phyloP scores from a whole-genome alignment of 495 filamentous ascomycete genomes.

The Aspergillus sclerotioniger region DNA sequence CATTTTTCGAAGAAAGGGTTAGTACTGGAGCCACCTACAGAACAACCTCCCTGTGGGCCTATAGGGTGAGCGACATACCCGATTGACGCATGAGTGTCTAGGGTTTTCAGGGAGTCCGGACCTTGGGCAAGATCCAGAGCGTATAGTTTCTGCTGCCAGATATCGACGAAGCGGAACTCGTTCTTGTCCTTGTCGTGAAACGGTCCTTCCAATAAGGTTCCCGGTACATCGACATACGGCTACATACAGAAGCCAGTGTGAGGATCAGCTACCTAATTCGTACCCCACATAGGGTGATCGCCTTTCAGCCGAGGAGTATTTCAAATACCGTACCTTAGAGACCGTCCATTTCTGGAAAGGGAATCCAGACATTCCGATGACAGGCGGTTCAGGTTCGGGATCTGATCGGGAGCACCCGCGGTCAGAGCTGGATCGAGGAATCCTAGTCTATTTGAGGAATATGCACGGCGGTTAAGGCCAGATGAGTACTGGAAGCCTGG shows the following conservation, averaged over 20 bases:
- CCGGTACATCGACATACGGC: slow-evolving; percentile 74
- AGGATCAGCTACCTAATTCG: slow-evolving; percentile 6
- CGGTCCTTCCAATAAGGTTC: slow-evolving; percentile 78
- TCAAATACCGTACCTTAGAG: slow-evolving; percentile 33
- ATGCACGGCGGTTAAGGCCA: not conserved
- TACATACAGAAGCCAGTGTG: slow-evolving; percentile 27
- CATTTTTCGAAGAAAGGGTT: slow-evolving; percentile 12
- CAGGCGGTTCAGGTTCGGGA: slow-evolving; percentile 2
- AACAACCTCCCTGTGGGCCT: slow-evolving; percentile 2
- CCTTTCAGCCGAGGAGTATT: not conserved
- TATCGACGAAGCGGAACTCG: slow-evolving; percentile 85
- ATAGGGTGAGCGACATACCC: slow-evolving; percentile 38
- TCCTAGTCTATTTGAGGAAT: not conserved
- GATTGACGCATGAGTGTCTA: slow-evolving; percentile 66
- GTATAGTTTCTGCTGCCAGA: slow-evolving; percentile 76
- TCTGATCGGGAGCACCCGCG: slow-evolving; percentile 4
- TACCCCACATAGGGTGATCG: slow-evolving; percentile 3
- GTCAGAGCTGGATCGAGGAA: slow-evolving; percentile 1
- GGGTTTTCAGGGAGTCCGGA: slow-evolving; percentile 59
- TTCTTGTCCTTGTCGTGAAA: slow-evolving; percentile 68
- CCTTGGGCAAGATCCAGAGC: slow-evolving; percentile 65
- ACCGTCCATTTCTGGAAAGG: slow-evolving; percentile 45
- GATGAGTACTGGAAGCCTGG: not conserved
- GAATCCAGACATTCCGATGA: slow-evolving; percentile 32
- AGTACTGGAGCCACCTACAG: slow-evolving; percentile 1